Evolutionary conservation across 371 early-diverging fungal genomes (phyloP), one percentile per base, ranked within the genome.

Genomic region (Parasitella parasitica): DNA sequence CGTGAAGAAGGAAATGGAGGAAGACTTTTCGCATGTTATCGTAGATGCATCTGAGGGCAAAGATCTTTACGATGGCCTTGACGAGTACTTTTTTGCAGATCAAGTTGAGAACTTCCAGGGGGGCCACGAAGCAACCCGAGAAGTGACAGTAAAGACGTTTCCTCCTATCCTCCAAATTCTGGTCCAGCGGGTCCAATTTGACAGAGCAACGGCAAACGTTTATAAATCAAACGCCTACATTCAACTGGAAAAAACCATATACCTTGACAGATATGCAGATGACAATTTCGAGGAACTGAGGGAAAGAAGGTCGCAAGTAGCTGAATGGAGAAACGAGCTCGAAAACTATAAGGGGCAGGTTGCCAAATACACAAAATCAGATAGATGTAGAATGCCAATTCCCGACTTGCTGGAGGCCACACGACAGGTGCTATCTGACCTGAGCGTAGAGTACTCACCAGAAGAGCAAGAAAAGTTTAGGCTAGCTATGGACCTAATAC

Each of bases 101-200:
- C 49, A 76, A 41, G 78, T 85, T 1, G 76, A 76, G 43, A 73
- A 78, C 35, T 79, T 75, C 28, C 67, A 64, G 68, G 80, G 87
- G 57, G 87, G 84, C 0, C 61, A 70, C 36, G 78, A 82, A 60
- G 89, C 87, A 3, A 57, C 67, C 7, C 69, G 84, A 13, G 81
- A 81, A 53, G 77, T 89, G 0, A 71, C 84, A 1, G 76, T 89
- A 22, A 70, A 64, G 4, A 48, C 62, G 2, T 72, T 86, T 39
- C 91, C 91, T 9, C 88, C 89, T 6, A 68, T 91, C 3, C 66
- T 91, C 22, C 87, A 86, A 54, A 77, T 91, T 16, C 77, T 84
- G 32, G 77, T 89, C 3, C 84, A 86, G 6, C 30, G 24, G 11
- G 35, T 30, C 8, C 32, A 37, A 13, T 36, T 54, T 24, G 30